Evolutionary conservation across 768 basidiomycete genomes (phyloP).

Genomic region (Tulasnella sp.): DNA sequence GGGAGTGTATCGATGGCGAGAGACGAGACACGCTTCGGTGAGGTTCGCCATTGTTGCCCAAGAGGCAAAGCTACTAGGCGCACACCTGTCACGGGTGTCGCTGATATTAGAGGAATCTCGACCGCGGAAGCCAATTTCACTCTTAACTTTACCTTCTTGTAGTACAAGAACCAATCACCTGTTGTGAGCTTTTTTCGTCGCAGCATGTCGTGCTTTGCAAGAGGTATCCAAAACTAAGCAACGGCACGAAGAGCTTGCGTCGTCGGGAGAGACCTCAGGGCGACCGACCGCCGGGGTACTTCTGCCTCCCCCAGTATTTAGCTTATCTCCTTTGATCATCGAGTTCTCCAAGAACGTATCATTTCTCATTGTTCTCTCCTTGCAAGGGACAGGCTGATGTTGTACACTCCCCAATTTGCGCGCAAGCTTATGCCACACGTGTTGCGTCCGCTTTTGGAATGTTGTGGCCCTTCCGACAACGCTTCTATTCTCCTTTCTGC

Average conservation of each 20-base stretch:
- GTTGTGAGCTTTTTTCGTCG: no score
- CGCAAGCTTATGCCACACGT: neutral
- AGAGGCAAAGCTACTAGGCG: no score
- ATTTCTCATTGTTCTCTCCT: no score
- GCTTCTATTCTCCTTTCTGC: neutral
- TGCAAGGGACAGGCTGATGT: neutral
- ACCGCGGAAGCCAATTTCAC: no score
- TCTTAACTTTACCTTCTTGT: neutral
- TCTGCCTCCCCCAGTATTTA: neutral
- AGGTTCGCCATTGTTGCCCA: no score
- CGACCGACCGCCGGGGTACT: no score
- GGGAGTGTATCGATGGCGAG: neutral
- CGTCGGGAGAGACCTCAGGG: neutral
- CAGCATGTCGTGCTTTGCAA: no score
- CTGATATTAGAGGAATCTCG: neutral
- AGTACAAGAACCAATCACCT: neutral
- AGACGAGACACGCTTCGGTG: neutral
- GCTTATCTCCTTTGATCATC: no score
- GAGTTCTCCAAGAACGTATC: no score
- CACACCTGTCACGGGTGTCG: neutral
- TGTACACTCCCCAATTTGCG: neutral
- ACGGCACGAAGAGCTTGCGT: no score
- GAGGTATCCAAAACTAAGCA: no score
- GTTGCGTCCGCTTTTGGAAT: neutral
- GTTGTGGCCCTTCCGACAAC: neutral